Evolutionary conservation across 2,329 filamentous ascomycete genomes (phyloP), one percentile per base, ranked within the genome.

Genomic region (Microdochium trichocladiopsis): DNA sequence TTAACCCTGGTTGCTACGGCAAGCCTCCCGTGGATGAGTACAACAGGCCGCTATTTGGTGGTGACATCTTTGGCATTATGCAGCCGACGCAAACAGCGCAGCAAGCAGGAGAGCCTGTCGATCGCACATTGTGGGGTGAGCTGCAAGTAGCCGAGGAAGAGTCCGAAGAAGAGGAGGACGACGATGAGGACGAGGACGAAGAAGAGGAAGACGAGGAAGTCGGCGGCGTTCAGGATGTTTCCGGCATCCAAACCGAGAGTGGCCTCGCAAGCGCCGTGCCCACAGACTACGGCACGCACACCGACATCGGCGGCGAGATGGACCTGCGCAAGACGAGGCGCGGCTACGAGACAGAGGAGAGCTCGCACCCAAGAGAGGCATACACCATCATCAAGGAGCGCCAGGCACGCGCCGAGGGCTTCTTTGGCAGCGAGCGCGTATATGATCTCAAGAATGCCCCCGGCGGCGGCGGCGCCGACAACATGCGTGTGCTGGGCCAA

Each of bases 11-110:
- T 54, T 92, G 93, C 55, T 99, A 93, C 76, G 94, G 94, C 50
- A 97, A 97, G 67, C 93, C 94, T 1, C 94, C 94, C 0, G 85
- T 95, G 1, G 93, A 97, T 65, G 94, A 97, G 61, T 88, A 90
- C 67, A 95, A 96, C 68, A 79, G 90, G 50, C 92, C 94, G 0
- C 75, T 96, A 2, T 97, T 92, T 65, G 94, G 93, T 50, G 93
- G 94, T 59, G 94, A 99, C 68, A 89, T 97, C 22, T 96, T 96
- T 65, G 94, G 94, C 54, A 83, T 95, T 48, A 76, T 76, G 55
- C 72, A 71, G 52, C 65, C 65, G 25, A 65, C 66, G 22, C 72
- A 75, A 54, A 61, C 64, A n/a, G 65, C 70, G 2, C 60, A 67
- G 16, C 64, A 69, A 2, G 60, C 80, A 51, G 87, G 87, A 36